Evolutionary conservation across 768 basidiomycete species (phyloP), one percentile per base, ranked within the genome.

Genomic region (Cystobasidium ongulense): DNA sequence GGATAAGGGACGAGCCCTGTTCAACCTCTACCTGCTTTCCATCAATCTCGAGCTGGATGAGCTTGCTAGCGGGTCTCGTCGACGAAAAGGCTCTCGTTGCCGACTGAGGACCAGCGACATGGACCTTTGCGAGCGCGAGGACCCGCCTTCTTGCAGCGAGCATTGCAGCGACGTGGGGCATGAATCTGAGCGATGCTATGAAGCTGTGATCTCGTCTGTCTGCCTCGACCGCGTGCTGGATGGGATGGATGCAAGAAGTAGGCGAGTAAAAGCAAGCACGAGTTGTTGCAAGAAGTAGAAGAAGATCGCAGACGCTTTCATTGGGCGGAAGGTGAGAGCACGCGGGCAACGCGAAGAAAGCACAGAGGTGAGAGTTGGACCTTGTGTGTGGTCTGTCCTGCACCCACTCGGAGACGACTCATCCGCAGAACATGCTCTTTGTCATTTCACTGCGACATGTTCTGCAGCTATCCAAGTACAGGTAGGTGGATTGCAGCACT

Each of bases 1-100:
- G 78, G 61, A 78, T 78, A 36, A 78, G 67, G 15, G 76, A 67
- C n/a, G 71, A 38, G 2, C 94, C 95, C 84, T 95, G 92, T 31
- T 92, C 92, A 41, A 99, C 93, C 1, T 92, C 93, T 25, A 99
- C 93, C 83, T 93, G 90, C 82, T 94, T 96, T 76, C 95, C 95
- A 82, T 99, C 94, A 50, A 98, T 41, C 38, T 64, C 63, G 7
- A 64, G 63, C 38, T 38, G 41, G 38, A 64, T 64, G 25, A 64
- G 35, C 63, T 64, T 64, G 35, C 36, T 64, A 18, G 25, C 63
- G 15, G 36, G 35, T 21, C 63, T 38, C 33, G 63, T 36, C 3
- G 63, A 36, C 10, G 33, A 25, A 23, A 64, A 64, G 5, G 38
- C 23, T 17, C 63, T 38, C 36, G 63, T 3, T 4, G 15, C 31